Base-by-base conservation (phyloP, 2,329 filamentous ascomycete genomes). In the Pseudocercospora fijiensis region DNA sequence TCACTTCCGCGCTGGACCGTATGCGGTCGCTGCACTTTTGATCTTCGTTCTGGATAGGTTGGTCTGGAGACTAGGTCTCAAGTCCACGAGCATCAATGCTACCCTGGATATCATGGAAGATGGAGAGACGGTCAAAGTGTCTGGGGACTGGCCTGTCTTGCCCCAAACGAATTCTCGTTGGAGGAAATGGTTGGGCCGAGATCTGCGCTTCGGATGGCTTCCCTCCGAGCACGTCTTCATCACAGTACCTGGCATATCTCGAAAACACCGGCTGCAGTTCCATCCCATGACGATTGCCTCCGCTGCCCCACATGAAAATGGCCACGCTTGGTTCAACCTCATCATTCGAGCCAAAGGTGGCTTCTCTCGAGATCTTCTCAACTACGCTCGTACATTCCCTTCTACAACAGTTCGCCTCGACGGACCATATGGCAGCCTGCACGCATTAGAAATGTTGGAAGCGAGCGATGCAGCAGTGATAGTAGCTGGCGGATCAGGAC, bases 251-350 rank as follows among this genome's bases (percentile, higher is more conserved):
- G 77, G 76, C 0, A 78, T 89, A 5, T 82, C 82, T 1, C 74
- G 76, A 2, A 81, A 78, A 60, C 82, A 88, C 69, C 71, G 76
- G 2, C 72, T 88, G 1, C 87, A 89, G 74, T 81, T 86, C 0
- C 87, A 90, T 70, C 87, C 87, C 0, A 89, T 89, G 74, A 89
- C 86, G 8, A 88, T 90, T 60, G 83, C 86, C 16, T 88, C 86
- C 2, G 81, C 82, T 0, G 85, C 85, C 9, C 83, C 85, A 2
- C 59, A 33, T 49, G 45, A 27, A 10, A 22, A 33, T 45, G 51
- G 61, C 63, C 81, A 84, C 65, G 82, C 82, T 3, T 83, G 79
- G 77, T 76, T 88, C 65, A 79, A 80, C 11, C 81, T 90, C 11
- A 79, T 88, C 27, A 84, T 89, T 65, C 83, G 87, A 65, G 82